Conservation (phyloP, 305 asterid species). For the Rubia tinctorum region DNA sequence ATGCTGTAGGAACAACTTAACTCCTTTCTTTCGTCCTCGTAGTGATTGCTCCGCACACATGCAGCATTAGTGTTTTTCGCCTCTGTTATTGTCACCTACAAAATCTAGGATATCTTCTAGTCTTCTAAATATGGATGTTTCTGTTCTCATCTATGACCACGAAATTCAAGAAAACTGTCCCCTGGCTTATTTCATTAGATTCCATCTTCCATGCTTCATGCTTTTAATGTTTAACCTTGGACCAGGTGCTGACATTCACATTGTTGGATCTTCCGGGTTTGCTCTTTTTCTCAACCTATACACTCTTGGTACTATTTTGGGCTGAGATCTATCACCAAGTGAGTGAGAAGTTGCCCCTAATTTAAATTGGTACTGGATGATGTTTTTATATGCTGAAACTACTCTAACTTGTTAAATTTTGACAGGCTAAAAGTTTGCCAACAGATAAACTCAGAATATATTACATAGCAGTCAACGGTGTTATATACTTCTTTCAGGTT, state of each 20-base stretch:
- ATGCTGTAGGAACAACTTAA: neutral
- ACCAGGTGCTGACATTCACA: slow-evolving; percentile 63
- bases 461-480: slow-evolving; percentile 63
- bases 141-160: neutral
- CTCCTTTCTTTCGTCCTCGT: neutral
- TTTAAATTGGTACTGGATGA: neutral
- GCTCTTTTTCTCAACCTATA: slow-evolving; percentile 87
- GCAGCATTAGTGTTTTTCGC: too few relatives aligned
- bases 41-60: neutral
- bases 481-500: slow-evolving; percentile 81
- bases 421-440: slow-evolving; percentile 92
- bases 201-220: neutral
- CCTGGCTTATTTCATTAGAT: neutral
- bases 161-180: neutral
- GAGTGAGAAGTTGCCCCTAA: slow-evolving; percentile 22
- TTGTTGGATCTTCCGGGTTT: slow-evolving; percentile 87
- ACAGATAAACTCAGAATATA: slow-evolving; percentile 77
- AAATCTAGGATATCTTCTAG: neutral
- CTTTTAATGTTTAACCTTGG: slow-evolving; percentile 9
- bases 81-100: too few relatives aligned
- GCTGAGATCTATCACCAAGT: slow-evolving; percentile 99
- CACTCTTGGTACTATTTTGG: slow-evolving; percentile 95
- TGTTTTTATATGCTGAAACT: neutral
- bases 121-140: neutral
- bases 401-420: slow-evolving; percentile 25